These are phyloP conservation scores for Bipolaris oryzae DNA, from an alignment of 2,329 filamentous ascomycete species.

Conservation along the genomic window DNA sequence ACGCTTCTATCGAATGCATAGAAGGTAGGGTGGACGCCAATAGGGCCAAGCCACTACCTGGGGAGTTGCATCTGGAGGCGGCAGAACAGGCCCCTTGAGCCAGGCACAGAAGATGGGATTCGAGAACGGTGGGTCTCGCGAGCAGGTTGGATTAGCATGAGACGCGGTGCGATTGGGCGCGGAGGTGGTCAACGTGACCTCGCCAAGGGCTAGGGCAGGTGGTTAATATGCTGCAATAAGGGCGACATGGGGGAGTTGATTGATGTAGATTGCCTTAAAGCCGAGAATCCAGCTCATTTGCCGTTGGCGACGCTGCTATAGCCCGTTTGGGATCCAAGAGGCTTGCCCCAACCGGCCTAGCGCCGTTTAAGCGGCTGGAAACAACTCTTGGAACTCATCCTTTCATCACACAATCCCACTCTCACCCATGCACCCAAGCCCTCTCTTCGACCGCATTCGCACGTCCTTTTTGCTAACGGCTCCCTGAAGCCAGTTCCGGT, in stretches of 20 bases:
- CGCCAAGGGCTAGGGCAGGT: slow-evolving; percentile 32
- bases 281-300: slow-evolving; percentile 34
- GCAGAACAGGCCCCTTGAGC: slow-evolving; percentile 30
- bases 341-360: slow-evolving; percentile 25
- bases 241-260: slow-evolving; percentile 34
- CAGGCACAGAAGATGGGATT: slow-evolving; percentile 35
- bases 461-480: slow-evolving; percentile 12
- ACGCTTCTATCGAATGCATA: slow-evolving; percentile 17
- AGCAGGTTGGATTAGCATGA: slow-evolving; percentile 37
- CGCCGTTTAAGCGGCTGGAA: slow-evolving; percentile 13
- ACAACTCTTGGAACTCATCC: slow-evolving; percentile 20
- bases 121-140: slow-evolving; percentile 21
- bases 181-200: slow-evolving; percentile 20
- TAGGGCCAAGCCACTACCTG: slow-evolving; percentile 30
- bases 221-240: slow-evolving; percentile 40
- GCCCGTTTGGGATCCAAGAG: slow-evolving; percentile 12
- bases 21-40: slow-evolving; percentile 26
- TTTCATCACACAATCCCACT: slow-evolving; percentile 14
- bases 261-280: slow-evolving; percentile 47
- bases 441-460: slow-evolving; percentile 6
- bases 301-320: slow-evolving; percentile 26
- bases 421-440: slow-evolving; percentile 15
- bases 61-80: slow-evolving; percentile 20
- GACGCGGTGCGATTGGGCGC: slow-evolving; percentile 31
- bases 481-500: slow-evolving; percentile 23